A percentile compares a stretch with the other conserved stretches of the same genome.
These are phyloP conservation scores for Rhodocollybia butyracea DNA, from an alignment of 768 basidiomycete species.

Conservation along the genomic window DNA sequence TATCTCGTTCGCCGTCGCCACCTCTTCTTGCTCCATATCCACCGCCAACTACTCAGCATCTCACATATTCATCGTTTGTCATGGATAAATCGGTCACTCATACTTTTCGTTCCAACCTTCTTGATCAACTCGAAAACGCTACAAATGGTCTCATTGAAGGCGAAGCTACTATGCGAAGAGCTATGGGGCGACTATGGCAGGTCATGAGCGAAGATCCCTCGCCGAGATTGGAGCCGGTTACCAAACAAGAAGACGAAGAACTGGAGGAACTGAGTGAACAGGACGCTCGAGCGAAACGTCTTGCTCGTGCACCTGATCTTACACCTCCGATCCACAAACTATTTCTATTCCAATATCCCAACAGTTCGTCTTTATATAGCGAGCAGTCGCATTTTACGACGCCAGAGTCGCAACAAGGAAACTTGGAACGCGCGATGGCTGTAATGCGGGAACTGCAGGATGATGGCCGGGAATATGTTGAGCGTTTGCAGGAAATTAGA, in stretches of 20 bases:
- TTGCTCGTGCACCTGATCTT: constrained; percentile 64
- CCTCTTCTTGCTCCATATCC: constrained; percentile 77
- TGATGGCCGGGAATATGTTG: constrained; percentile 84
- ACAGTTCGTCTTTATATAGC: constrained; percentile 37
- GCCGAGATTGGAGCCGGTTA: constrained; percentile 34
- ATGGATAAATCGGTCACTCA: constrained; percentile 83
- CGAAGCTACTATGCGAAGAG: constrained; percentile 67
- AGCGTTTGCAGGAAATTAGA: constrained; percentile 79
- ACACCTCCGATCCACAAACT: constrained; percentile 63
- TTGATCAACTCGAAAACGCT: constrained; percentile 78
- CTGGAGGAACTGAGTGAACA: constrained; percentile 37
- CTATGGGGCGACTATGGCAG: constrained; percentile 79
- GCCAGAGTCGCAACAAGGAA: constrained; percentile 65
- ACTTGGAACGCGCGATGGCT: constrained; percentile 70
- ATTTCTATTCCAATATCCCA: constrained; percentile 53
- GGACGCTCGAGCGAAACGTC: constrained; percentile 35
- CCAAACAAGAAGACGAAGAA: constrained; percentile 69
- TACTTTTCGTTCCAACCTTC: constrained; percentile 73
- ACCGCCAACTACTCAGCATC: constrained; percentile 61
- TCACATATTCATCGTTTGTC: constrained; percentile 80
- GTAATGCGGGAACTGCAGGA: constrained; percentile 79
- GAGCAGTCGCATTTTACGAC: constrained; percentile 64
- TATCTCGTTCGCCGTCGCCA: constrained; percentile 72
- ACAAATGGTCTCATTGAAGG: constrained; percentile 85
- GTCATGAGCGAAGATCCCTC: constrained; percentile 68